Evolutionary conservation across 768 basidiomycete species (phyloP), one percentile per base, ranked within the genome.

Genomic region (Russula sp.): DNA sequence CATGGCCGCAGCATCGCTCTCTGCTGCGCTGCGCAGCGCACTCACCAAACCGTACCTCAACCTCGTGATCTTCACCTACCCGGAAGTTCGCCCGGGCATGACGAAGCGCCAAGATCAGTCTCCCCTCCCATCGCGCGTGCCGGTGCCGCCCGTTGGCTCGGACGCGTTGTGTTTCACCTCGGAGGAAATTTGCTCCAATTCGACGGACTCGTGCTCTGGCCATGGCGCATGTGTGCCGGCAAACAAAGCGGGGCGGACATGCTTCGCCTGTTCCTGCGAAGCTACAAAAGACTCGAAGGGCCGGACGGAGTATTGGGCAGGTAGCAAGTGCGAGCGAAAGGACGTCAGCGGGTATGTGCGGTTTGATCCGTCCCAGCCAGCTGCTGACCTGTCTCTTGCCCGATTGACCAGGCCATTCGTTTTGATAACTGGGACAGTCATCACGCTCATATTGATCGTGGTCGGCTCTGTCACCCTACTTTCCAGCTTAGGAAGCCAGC

Each of bases 311-410:
- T 74, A 73, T 37, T 94, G 91, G 91, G 90, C 81, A 1, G 91
- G 91, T 5, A 79, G 81, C 57, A 82, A 78, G 65, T 94, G 91
- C 67, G 84, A 92, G 77, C 81, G 85, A 66, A 85, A 84, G 74
- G 91, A 94, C 70, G 75, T 93, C 53, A 91, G 88, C 78, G 84
- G 83, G 91, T 91, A 70, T 64, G 88, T 83, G 14, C 39, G 11
- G n/a, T 20, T 27, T 31, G 6, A n/a, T 59, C 16, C 13, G 4
- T 20, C 10, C 44, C 31, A 50, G 35, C 34, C n/a, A 20, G 49
- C 31, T 55, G 31, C 63, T 52, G 44, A 59, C 42, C 20, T 49
- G 13, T 57, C 48, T 49, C 34, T 7, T 64, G 40, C 53, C 20
- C 22, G 3, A 20, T 32, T n/a, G 11, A 31, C 27, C 64, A 93